phyloP scores from a whole-genome alignment of 306 rosid species.

The Quercus engelmannii region DNA sequence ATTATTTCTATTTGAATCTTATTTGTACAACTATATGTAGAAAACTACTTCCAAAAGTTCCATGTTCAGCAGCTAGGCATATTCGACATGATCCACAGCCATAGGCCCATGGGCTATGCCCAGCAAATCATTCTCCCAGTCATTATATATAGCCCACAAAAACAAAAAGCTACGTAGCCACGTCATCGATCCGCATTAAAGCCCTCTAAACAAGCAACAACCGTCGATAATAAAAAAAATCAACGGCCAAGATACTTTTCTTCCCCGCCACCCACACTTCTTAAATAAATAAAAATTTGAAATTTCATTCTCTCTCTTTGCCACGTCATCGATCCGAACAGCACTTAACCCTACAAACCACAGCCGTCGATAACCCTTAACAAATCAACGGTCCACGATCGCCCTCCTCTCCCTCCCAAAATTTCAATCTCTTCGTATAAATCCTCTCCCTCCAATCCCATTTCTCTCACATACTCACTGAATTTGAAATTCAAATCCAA shows the following conservation, averaged over 20 bases:
- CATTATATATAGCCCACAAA: too few species aligned
- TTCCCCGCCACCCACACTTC: neutral
- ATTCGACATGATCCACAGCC: too few species aligned
- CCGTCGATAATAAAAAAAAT: neutral
- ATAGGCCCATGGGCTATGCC: too few species aligned
- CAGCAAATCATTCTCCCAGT: too few species aligned
- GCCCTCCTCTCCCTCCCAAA: neutral
- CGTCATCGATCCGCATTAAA: neutral
- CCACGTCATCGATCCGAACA: neutral
- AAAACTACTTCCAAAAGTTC: too few species aligned
- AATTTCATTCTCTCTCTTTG: neutral
- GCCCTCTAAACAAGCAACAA: neutral
- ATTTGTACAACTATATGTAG: too few species aligned
- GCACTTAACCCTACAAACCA: neutral
- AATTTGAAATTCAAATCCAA: too few species aligned
- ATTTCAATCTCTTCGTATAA: neutral
- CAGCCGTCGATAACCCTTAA: neutral
- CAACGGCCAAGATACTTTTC: neutral
- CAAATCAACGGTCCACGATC: neutral
- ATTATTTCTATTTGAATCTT: too few species aligned
- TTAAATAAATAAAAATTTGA: neutral
- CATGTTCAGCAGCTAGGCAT: too few species aligned
- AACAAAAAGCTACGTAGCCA: neutral
- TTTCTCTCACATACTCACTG: neutral
- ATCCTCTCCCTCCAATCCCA: neutral